These are phyloP conservation scores for Coniferiporia weirii DNA, from an alignment of 1,284 basidiomycete genomes.

Conservation along the genomic window DNA sequence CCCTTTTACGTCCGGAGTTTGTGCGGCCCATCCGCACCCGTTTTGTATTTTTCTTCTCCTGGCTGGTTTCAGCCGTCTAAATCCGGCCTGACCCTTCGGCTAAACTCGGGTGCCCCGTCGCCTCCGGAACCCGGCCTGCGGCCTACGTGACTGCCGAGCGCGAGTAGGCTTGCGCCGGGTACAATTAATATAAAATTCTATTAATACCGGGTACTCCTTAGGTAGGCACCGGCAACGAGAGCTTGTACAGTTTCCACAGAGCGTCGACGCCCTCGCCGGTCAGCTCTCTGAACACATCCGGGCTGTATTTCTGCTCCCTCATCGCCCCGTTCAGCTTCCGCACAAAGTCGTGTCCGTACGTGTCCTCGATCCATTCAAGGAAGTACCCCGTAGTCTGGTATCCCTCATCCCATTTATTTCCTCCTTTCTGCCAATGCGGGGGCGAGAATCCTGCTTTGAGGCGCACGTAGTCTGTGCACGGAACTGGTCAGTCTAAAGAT, in stretches of 20 bases:
- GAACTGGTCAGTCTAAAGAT: neutral
- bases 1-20: neutral
- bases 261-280: conserved; percentile 46
- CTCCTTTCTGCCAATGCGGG: conserved; percentile 56
- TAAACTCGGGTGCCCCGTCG: too few species aligned
- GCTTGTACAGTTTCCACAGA: conserved; percentile 42
- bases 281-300: conserved; percentile 45
- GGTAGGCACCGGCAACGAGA: conserved; percentile 2
- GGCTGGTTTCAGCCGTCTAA: too few species aligned
- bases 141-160: too few species aligned
- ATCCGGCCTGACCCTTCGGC: too few species aligned
- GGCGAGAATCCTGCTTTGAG: conserved; percentile 50
- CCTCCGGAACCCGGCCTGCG: too few species aligned
- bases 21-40: neutral
- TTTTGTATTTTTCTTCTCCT: neutral
- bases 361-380: conserved; percentile 56
- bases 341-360: conserved; percentile 48
- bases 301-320: conserved; percentile 44
- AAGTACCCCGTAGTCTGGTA: conserved; percentile 69
- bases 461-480: conserved; percentile 58
- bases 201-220: neutral
- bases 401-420: conserved; percentile 63
- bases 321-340: conserved; percentile 51
- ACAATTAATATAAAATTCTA: neutral
- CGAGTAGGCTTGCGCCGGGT: neutral